Conservation (phyloP, 768 basidiomycete species). For the Tylopilus subfusipes region DNA sequence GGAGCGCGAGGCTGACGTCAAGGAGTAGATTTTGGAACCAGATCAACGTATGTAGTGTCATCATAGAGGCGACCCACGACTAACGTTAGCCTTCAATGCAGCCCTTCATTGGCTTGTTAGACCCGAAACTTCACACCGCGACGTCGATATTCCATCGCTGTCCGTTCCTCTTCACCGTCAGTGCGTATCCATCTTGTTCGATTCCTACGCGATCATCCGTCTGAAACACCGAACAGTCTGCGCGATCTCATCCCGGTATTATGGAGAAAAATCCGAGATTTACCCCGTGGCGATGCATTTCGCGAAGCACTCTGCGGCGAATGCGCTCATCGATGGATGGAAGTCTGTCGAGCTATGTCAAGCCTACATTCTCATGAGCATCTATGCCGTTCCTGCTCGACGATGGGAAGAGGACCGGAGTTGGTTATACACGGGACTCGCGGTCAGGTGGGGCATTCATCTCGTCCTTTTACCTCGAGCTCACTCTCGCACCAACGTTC, state of each 20-base stretch:
- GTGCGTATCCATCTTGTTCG: constrained; percentile 41
- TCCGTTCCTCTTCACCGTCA: constrained; percentile 87
- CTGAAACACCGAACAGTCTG: constrained; percentile 50
- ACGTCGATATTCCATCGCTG: constrained; percentile 76
- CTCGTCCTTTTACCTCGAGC: background rate
- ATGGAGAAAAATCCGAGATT: constrained; percentile 74
- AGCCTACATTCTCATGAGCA: constrained; percentile 85
- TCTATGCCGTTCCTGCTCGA: constrained; percentile 75
- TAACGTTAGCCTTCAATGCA: constrained; percentile 8
- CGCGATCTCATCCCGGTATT: constrained; percentile 81
- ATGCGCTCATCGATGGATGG: constrained; percentile 76
- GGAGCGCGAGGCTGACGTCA: constrained; percentile 1
- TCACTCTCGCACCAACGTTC: background rate
- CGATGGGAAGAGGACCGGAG: constrained; percentile 89
- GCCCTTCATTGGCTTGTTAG: constrained; percentile 73
- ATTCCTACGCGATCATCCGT: background rate
- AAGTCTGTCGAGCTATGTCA: constrained; percentile 87
- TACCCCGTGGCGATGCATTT: constrained; percentile 89
- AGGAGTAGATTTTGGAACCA: constrained; percentile 60
- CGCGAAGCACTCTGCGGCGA: constrained; percentile 77
- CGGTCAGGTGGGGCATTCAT: constrained; percentile 54
- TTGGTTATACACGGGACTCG: constrained; percentile 86
- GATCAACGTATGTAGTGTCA: constrained; percentile 54
- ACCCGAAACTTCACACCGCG: constrained; percentile 78
- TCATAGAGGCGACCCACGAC: background rate